A percentile compares a stretch with the other conserved stretches of the same genome.
Conservation (phyloP, 345 rosid species). For the Nephelium lappaceum region DNA sequence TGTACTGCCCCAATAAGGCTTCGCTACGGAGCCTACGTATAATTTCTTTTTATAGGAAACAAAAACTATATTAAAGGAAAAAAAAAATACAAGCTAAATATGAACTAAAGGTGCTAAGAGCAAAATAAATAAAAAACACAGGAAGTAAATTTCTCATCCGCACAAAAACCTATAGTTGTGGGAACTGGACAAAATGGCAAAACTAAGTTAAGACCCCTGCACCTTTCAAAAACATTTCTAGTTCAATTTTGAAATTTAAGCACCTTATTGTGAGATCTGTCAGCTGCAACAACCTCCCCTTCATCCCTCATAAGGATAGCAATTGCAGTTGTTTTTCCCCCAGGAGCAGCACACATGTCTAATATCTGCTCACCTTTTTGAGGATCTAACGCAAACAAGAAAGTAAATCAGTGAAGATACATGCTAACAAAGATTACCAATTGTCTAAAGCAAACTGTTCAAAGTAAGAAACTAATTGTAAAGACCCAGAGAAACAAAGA, state of each 20-base stretch:
- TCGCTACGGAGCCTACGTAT: too few relatives aligned
- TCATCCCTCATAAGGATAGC: slow-evolving; percentile 87
- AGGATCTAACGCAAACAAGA: slow-evolving; percentile 66
- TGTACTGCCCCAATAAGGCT: too few relatives aligned
- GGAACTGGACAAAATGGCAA: too few relatives aligned
- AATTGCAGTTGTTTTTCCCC: slow-evolving; percentile 97
- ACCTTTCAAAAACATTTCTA: not conserved
- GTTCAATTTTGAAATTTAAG: not conserved
- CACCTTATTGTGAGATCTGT: slow-evolving; percentile 98
- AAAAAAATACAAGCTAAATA: too few relatives aligned
- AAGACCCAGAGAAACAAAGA: not conserved
- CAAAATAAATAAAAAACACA: too few relatives aligned
- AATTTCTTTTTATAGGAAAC: too few relatives aligned
- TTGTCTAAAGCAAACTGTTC: not conserved
- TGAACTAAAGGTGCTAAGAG: too few relatives aligned
- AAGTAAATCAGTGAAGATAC: not conserved
- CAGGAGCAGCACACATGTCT: slow-evolving; percentile 99
- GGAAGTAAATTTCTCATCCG: too few relatives aligned
- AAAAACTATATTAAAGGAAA: too few relatives aligned
- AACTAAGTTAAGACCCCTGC: too few relatives aligned
- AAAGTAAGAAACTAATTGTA: not conserved
- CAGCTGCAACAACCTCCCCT: slow-evolving; percentile 91
- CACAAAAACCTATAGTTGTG: too few relatives aligned
- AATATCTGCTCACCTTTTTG: slow-evolving; percentile 85
- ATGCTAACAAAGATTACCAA: not conserved